phyloP scores from a whole-genome alignment of 1,139 yeast species.

The Saccharomycopsis phalli region DNA sequence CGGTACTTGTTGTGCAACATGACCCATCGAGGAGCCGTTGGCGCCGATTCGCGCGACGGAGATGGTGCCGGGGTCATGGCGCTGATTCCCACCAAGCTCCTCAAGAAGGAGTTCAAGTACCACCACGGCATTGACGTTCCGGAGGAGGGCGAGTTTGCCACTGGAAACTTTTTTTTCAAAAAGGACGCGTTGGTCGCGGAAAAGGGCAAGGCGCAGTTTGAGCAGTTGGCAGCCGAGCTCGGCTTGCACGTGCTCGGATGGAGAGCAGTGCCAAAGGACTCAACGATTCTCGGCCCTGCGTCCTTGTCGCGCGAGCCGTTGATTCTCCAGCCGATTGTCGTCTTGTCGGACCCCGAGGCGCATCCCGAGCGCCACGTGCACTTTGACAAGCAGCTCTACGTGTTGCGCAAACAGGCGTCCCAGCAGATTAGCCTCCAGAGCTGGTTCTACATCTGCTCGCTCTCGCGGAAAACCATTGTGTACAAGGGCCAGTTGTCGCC shows the following conservation, averaged over 20 bases:
- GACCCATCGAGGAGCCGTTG: slow-evolving; percentile 98
- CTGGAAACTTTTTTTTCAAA: slow-evolving; percentile 88
- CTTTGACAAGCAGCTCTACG: slow-evolving; percentile 78
- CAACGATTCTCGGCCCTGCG: slow-evolving; percentile 89
- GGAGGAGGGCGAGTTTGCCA: slow-evolving; percentile 79
- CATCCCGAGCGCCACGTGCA: slow-evolving; percentile 37
- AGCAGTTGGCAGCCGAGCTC: slow-evolving; percentile 63
- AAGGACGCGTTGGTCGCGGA: slow-evolving; percentile 55
- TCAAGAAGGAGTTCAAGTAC: slow-evolving; percentile 69
- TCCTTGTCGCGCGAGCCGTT: slow-evolving; percentile 89
- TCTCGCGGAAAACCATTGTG: slow-evolving; percentile 81
- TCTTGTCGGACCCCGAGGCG: too few relatives aligned
- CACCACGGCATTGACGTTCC: slow-evolving; percentile 60
- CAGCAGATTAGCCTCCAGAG: slow-evolving; percentile 89
- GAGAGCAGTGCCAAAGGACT: slow-evolving; percentile 95
- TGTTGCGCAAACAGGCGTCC: slow-evolving; percentile 81
- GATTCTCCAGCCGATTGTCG: slow-evolving; percentile 82
- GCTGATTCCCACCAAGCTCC: slow-evolving; percentile 83
- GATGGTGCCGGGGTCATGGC: slow-evolving; percentile 98
- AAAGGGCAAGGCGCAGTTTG: slow-evolving; percentile 69
- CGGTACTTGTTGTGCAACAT: slow-evolving; percentile 82
- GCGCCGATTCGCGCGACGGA: slow-evolving; percentile 92
- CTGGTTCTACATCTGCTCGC: slow-evolving; percentile 96
- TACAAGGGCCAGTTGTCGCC: slow-evolving; percentile 98
- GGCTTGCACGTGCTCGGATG: slow-evolving; percentile 85